Evolutionary conservation across 75 land plant genomes (phyloP), one percentile per base, ranked within the genome.

Genomic region (Isoetes taiwanensis): DNA sequence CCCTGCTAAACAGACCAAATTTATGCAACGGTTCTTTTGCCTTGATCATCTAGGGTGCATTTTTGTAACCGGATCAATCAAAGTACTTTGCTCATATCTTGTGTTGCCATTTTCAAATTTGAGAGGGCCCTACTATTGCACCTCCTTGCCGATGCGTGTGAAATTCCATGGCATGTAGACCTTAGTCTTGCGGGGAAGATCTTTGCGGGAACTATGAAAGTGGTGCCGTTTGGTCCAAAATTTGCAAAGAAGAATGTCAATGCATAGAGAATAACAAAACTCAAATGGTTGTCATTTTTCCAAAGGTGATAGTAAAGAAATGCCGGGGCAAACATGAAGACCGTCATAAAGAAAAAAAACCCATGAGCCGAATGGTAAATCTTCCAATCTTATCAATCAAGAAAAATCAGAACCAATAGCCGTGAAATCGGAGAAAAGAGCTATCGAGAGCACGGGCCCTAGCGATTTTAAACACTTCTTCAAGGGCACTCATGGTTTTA

Each of bases 381-480:
- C 50, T 19, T 46, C 50, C 50, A 16, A 46, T 46, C n/a, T 19
- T 6, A n/a, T 46, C 50, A 4, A 46, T 46, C 21, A 46, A n/a
- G 23, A n/a, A 5, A 16, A 46, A 16, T 4, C 21, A 19, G 50
- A 46, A 46, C 50, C 50, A 46, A 23, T 46, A 46, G 4, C 50
- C 50, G n/a, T 19, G 50, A 8, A 46, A n/a, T n/a, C n/a, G n/a
- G 78, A 71, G 57, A 64, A 72, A 9, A 80, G 66, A 12, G 82
- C 83, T 25, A 80, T 78, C n/a, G 32, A 80, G 59, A 5, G 83
- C 61, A 40, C 73, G 78, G 0, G 81, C 82, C 1, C 59, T 56
- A 14, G 74, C 52, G 34, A 80, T 63, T 31, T 30, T 48, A 57
- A n/a, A 70, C 1, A 75, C 79, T 42, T 77, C 50, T 23, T 46